These are phyloP conservation scores for Porcisia deanei DNA, from an alignment of 208 protist species.

Conservation along the genomic window DNA sequence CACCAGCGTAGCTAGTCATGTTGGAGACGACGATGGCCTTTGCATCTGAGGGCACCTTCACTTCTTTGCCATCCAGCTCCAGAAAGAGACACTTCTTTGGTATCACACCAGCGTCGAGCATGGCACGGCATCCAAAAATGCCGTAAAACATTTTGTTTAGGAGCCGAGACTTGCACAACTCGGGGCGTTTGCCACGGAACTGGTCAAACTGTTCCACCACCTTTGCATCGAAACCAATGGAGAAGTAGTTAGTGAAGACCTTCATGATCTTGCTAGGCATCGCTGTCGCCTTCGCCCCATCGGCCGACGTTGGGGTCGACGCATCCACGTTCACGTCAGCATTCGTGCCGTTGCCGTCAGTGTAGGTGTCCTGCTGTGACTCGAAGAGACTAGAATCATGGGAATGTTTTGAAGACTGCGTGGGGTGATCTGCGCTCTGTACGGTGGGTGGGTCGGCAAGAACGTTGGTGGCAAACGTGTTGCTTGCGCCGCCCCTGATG, in stretches of 20 bases:
- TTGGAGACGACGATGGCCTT: constrained; percentile 59
- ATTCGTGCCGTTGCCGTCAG: neutral
- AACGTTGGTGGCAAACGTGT: neutral
- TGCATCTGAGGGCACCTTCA: constrained; percentile 33
- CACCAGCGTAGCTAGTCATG: constrained; percentile 56
- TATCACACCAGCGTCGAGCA: constrained; percentile 36
- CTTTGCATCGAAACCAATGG: constrained; percentile 64
- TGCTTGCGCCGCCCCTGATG: neutral
- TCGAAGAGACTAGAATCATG: neutral
- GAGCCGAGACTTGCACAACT: constrained; percentile 36
- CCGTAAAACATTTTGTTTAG: constrained; percentile 71
- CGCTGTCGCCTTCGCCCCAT: constrained; percentile 1
- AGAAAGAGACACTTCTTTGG: constrained; percentile 34
- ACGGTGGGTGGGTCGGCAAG: neutral
- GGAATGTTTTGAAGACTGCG: neutral
- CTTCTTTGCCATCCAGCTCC: constrained; percentile 29
- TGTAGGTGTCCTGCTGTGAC: neutral
- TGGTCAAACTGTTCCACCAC: constrained; percentile 45
- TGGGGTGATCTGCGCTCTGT: neutral
- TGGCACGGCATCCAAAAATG: constrained; percentile 47
- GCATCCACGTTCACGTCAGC: neutral
- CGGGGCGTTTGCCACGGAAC: constrained; percentile 50
- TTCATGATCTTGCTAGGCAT: constrained; percentile 3
- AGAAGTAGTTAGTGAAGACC: constrained; percentile 73
- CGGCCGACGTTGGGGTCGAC: neutral